Percentiles rank a stretch among this genome's conserved stretches.
phyloP scores from a whole-genome alignment of 1,284 basidiomycete genomes.

The Xerocomus nothofagi region DNA sequence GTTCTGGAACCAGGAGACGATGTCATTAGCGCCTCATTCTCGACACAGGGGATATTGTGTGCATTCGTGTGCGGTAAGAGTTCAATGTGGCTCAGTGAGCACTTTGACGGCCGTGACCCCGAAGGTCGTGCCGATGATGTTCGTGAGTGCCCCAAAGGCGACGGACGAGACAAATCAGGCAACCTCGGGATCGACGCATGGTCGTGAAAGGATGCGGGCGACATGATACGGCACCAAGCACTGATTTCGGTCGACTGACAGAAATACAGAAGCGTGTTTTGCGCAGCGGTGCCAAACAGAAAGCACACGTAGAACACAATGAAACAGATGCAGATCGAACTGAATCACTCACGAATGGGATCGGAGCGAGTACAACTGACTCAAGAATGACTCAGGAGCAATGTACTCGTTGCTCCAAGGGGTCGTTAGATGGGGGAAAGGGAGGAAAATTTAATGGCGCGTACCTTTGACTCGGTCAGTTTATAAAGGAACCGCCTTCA shows the following conservation, averaged over 20 bases:
- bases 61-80: conserved; percentile 19
- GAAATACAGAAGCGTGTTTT: conserved; percentile 23
- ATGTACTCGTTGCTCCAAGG: conserved; percentile 25
- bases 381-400: conserved; percentile 25
- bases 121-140: conserved; percentile 31
- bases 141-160: conserved; percentile 26
- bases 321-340: conserved; percentile 29
- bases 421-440: conserved; percentile 25
- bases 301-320: conserved; percentile 35
- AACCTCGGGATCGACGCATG: conserved; percentile 26
- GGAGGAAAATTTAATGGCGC: conserved; percentile 14
- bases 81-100: conserved; percentile 23
- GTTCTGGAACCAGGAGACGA: conserved; percentile 44
- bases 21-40: conserved; percentile 37
- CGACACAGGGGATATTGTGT: conserved; percentile 23
- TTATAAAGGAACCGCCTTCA: conserved; percentile 40
- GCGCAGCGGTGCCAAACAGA: conserved; percentile 23
- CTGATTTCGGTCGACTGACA: conserved; percentile 32
- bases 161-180: conserved; percentile 37
- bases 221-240: conserved; percentile 17
- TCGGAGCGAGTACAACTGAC: conserved; percentile 23
- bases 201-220: conserved; percentile 10
- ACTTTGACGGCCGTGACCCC: conserved; percentile 23
- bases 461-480: conserved; percentile 38
- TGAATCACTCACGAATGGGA: conserved; percentile 29